These are phyloP conservation scores for Ananas comosus DNA, from an alignment of 176 grass and related monocot species.

Conservation along the genomic window DNA sequence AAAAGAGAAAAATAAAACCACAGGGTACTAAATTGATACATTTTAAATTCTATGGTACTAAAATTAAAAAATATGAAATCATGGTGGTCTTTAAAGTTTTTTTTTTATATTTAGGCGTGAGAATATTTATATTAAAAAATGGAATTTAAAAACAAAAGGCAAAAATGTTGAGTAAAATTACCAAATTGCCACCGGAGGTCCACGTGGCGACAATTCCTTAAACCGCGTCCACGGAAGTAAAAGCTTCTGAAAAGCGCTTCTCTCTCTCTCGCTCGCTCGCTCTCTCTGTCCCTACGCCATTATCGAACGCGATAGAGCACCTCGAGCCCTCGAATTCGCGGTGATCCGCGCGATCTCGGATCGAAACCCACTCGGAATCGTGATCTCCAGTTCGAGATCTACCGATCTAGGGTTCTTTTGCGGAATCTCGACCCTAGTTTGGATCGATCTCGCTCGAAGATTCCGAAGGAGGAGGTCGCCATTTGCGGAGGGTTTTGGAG, in stretches of 20 bases:
- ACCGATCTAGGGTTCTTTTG: not conserved
- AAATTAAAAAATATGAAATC: too few relatives aligned
- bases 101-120: too few relatives aligned
- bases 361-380: not conserved
- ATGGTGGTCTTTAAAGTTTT: too few relatives aligned
- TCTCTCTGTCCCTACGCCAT: not conserved
- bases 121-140: not conserved
- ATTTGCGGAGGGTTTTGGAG: not conserved
- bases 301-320: not conserved
- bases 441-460: not conserved
- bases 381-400: constrained; percentile 14
- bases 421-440: not conserved
- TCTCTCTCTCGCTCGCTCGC: constrained; percentile 6
- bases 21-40: too few relatives aligned
- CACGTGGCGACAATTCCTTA: not conserved
- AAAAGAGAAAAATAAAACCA: too few relatives aligned
- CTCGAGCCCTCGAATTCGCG: not conserved
- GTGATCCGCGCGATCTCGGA: not conserved
- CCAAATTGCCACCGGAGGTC: not conserved
- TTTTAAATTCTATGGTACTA: too few relatives aligned
- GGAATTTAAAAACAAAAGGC: not conserved
- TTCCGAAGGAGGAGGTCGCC: not conserved
- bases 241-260: not conserved
- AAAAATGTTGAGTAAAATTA: not conserved
- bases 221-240: not conserved